Evolutionary conservation across 441 rosid species (phyloP), one percentile per base, ranked within the genome.

Genomic region (Adansonia gregorii): DNA sequence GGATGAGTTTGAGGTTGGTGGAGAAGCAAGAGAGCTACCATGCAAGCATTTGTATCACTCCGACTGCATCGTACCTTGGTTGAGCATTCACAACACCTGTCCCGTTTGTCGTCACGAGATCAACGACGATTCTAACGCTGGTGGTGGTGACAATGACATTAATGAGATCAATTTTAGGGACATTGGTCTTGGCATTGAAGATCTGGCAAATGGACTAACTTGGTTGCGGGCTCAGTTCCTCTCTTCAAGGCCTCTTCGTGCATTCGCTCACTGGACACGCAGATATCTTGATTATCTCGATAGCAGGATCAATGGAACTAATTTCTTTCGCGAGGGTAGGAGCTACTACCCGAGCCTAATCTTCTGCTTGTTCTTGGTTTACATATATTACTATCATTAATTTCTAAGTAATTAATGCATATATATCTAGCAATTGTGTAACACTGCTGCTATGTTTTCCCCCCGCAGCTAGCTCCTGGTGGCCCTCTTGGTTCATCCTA

Each of bases 41-140:
- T 93, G 98, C 79, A 79, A 85, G 70, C 98, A 95, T 81, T 66
- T 91, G 48, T 95, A 91, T 39, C 95, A 95, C 82, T 67, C 88
- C 0, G 89, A 81, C 8, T 93, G 98, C 77, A 87, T 95, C 52
- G 51, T 87, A 8, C 94, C 97, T 6, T 93, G 97, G 97, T 72
- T 95, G 77, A 83, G 74, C 76, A 74, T 90, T 71, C 91, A 89
- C 69, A 90, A 88, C 31, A 90, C 94, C 0, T 92, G 98, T 66
- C 98, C 94, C 0, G 89, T 92, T 48, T 95, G 98, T 63, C 94
- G 98, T 0, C 79, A 35, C 12, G 78, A 78, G 75, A 75, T 92
- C 41, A n/a, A 43, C 8, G 85, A 65, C 8, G 78, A 72, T 7
- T 52, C 39, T 4, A 27, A 39, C 68, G 6, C 19, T 0, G 10